Conservation (phyloP, 345 rosid species). For the Cardamine occulta region DNA sequence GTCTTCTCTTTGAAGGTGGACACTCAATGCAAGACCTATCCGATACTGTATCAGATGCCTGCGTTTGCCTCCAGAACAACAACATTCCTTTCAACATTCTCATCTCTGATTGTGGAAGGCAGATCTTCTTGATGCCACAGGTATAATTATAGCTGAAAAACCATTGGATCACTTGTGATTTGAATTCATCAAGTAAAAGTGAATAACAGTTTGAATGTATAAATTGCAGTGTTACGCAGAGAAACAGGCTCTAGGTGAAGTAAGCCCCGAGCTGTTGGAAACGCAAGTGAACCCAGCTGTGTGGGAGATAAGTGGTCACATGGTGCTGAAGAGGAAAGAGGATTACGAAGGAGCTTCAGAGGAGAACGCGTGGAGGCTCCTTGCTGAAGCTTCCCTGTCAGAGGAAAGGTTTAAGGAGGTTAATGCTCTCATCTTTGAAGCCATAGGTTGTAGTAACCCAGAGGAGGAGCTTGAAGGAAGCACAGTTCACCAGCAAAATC, state of each 20-base stretch:
- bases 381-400: slow-evolving; percentile 90
- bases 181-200: neutral
- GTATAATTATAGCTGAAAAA: slow-evolving; percentile 46
- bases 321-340: slow-evolving; percentile 90
- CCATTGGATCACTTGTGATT: neutral
- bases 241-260: slow-evolving; percentile 99
- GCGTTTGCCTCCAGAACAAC: slow-evolving; percentile 88
- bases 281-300: slow-evolving; percentile 99
- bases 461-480: slow-evolving; percentile 36
- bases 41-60: slow-evolving; percentile 68
- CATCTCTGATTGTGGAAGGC: slow-evolving; percentile 82
- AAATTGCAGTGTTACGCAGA: slow-evolving; percentile 87
- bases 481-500: slow-evolving; percentile 40
- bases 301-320: slow-evolving; percentile 99
- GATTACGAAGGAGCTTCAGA: slow-evolving; percentile 94
- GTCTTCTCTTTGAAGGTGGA: slow-evolving; percentile 89
- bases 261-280: slow-evolving; percentile 78
- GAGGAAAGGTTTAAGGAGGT: slow-evolving; percentile 88
- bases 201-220: slow-evolving; percentile 13
- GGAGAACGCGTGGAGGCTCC: slow-evolving; percentile 93
- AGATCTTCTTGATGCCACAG: slow-evolving; percentile 87
- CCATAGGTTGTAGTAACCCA: slow-evolving; percentile 46
- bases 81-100: slow-evolving; percentile 92
- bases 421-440: slow-evolving; percentile 69
- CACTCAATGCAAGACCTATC: slow-evolving; percentile 64